Evolutionary conservation across 345 rosid species (phyloP), one percentile per base, ranked within the genome.

Genomic region (Moringa oleifera): DNA sequence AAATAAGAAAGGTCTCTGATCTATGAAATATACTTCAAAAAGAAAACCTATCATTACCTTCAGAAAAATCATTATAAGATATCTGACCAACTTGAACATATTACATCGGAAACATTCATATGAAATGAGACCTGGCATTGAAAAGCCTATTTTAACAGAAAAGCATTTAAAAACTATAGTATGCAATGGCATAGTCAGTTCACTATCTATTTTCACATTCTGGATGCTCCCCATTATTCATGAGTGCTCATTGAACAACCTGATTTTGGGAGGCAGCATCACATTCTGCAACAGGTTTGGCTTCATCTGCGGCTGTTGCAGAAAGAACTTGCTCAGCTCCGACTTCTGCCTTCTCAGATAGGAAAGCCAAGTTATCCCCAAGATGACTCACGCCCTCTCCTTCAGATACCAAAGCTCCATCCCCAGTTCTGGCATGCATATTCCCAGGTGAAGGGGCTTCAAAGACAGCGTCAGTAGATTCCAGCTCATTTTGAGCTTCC

Each of bases 401-500:
- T 36, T 31, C 55, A 23, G 61, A 41, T 41, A 15, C 57, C 21
- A 46, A 52, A 31, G 41, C 25, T 1, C n/a, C 55, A 56, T 65
- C 23, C 18, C n/a, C 52, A 1, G 33, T 21, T 11, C 31, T 41
- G 20, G 58, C 54, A 51, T 54, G 59, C 37, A 54, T 21, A 53
- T 20, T 23, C 12, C n/a, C 23, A 11, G 25, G 2, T 41, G 23
- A 20, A 20, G 49, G 23, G n/a, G 59, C 65, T 47, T 60, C 55
- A 46, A 28, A 28, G 18, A 53, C 4, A 13, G 36, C 31, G 6
- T 47, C 13, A 15, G 36, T 45, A 37, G 53, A 59, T 53, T 23
- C n/a, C 20, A 9, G 37, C 31, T 19, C 56, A 61, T 25, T 19
- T 55, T 45, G 61, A 55, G 61, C 31, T 55, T 59, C 71, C 3